These are phyloP conservation scores for Colletotrichum navitas DNA, from an alignment of 2,329 filamentous ascomycete species.

Conservation along the genomic window DNA sequence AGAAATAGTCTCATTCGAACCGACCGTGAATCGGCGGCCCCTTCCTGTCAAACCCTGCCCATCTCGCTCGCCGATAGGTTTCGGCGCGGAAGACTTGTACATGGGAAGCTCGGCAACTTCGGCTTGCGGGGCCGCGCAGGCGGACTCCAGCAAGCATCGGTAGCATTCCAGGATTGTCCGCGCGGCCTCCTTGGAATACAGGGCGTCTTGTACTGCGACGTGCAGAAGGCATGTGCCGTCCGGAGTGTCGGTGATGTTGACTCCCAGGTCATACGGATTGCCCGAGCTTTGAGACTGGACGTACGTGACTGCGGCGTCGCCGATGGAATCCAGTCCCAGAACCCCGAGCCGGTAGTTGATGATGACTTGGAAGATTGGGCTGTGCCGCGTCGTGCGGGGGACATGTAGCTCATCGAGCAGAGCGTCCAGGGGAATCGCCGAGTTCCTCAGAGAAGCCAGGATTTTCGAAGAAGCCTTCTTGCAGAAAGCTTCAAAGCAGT, in stretches of 20 bases:
- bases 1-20: not conserved
- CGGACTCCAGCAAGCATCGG: not conserved
- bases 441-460: constrained; percentile 56
- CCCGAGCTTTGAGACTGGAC: constrained; percentile 11
- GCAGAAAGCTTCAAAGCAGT: not conserved
- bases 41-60: not conserved
- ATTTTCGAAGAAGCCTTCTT: constrained; percentile 2
- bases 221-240: constrained; percentile 1
- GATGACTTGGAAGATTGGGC: constrained; percentile 63
- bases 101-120: not conserved
- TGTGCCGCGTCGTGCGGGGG: constrained; percentile 53
- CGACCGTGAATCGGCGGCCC: not conserved
- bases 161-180: constrained; percentile 7
- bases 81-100: not conserved
- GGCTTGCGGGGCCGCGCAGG: not conserved
- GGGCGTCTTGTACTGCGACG: not conserved
- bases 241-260: constrained; percentile 16
- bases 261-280: constrained; percentile 18
- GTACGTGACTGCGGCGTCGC: constrained; percentile 4
- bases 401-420: constrained; percentile 59
- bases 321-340: constrained; percentile 13
- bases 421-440: constrained; percentile 61
- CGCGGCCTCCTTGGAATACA: constrained; percentile 16
- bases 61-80: not conserved
- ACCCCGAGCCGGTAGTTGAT: constrained; percentile 50